A percentile compares a stretch with the other conserved stretches of the same genome.
Evolutionary conservation across 208 protist species (phyloP).

Genomic region (Acanthamoeba royreba): DNA sequence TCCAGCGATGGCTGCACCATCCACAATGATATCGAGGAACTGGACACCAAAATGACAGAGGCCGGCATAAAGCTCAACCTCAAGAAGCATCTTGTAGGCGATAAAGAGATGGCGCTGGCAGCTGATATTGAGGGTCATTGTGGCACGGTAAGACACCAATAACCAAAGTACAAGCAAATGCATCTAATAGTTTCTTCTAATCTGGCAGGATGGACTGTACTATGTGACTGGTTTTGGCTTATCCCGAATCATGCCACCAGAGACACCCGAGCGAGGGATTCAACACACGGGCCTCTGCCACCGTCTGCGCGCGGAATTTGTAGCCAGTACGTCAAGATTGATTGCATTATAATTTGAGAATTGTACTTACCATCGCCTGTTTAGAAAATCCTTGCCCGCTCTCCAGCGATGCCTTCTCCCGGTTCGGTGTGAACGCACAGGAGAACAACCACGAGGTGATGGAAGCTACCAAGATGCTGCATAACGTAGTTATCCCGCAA

Average conservation of each 20-base stretch:
- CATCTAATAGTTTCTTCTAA: background rate
- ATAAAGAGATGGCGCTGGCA: background rate
- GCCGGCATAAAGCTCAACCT: constrained; percentile 43
- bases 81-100: constrained; percentile 44
- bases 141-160: background rate
- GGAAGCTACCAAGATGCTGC: constrained; percentile 26
- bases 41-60: constrained; percentile 26
- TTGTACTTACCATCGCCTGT: background rate
- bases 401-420: constrained; percentile 43
- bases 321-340: background rate
- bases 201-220: background rate
- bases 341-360: background rate
- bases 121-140: constrained; percentile 41
- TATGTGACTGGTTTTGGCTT: constrained; percentile 32
- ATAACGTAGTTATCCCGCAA: constrained; percentile 37
- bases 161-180: background rate
- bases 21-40: constrained; percentile 26
- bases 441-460: constrained; percentile 54
- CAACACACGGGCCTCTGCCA: constrained; percentile 42
- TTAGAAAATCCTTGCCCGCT: constrained; percentile 29
- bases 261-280: constrained; percentile 36
- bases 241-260: constrained; percentile 36
- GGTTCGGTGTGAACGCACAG: constrained; percentile 15
- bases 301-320: constrained; percentile 35
- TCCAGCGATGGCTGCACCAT: constrained; percentile 4